Base-by-base conservation (phyloP, 2,329 filamentous ascomycete genomes). In the Neonectria sp. region DNA sequence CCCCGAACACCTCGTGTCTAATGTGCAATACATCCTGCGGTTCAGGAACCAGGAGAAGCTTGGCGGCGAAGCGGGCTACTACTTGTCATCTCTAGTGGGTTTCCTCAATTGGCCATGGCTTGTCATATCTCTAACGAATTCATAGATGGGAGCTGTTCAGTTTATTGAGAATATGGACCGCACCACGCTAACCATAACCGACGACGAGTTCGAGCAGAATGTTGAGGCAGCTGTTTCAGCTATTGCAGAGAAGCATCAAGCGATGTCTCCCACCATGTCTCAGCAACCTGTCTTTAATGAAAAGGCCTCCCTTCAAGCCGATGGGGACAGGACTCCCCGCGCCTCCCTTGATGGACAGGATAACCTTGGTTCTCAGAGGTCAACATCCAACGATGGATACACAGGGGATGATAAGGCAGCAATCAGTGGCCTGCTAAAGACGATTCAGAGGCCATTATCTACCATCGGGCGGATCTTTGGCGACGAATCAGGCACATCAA, bases 31-130 rank as follows among this genome's bases (percentile, higher is more conserved):
- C 80, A 98, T 99, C 70, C 86, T 98, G 58, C 91, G 97, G 52
- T 99, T 99, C 84, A 91, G 96, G 58, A 98, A 98, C 77, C 96
- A 98, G 81, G 96, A 99, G 60, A 98, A 98, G 80, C 90, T 99
- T 1, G 93, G 93, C 27, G 96, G 96, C n/a, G 96, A 99, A 84
- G 95, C 96, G 15, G 96, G 96, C 13, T 99, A 99, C 82, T 99
- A 99, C 81, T 89, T 99, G 62, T 98, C 95, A 35, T 98, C 96
- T 8, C 83, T 99, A 73, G 93, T 95, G 83, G 76, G 87, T 77
- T 53, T 29, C 12, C n/a, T n/a, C n/a, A 6, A 11, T 3, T 9
- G 11, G 9, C 33, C 3, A 11, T 21, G n/a, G 12, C n/a, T 2
- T 9, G n/a, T 25, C 3, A n/a, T 9, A 21, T 4, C 4, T 40